phyloP scores from a whole-genome alignment of 805 yeast species.

The Trichomonascus vanleenenianus region DNA sequence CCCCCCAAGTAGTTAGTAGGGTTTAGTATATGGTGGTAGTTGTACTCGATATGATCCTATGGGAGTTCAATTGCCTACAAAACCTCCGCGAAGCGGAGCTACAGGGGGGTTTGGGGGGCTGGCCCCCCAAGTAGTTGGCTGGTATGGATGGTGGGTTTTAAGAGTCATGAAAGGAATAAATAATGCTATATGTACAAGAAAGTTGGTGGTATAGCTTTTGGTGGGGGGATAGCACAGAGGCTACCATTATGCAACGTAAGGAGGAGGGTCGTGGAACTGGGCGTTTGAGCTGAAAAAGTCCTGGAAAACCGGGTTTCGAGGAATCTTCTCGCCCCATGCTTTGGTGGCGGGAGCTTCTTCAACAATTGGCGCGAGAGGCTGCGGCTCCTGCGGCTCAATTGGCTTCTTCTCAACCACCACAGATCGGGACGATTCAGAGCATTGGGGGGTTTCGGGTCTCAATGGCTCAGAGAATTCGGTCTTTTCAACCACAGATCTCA shows the following conservation, averaged over 20 bases:
- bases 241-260: conserved; percentile 15
- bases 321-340: not conserved
- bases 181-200: not conserved
- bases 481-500: too few relatives aligned
- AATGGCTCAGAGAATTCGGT: too few relatives aligned
- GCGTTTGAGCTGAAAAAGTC: conserved; percentile 15
- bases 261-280: conserved; percentile 13
- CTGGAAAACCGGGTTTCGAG: conserved; percentile 6
- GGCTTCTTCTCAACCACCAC: not conserved
- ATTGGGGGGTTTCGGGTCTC: too few relatives aligned
- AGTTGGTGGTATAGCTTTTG: not conserved
- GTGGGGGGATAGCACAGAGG: not conserved
- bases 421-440: too few relatives aligned
- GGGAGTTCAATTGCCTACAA: too few relatives aligned
- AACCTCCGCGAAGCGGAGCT: too few relatives aligned
- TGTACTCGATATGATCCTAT: too few relatives aligned
- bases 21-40: too few relatives aligned
- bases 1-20: too few relatives aligned
- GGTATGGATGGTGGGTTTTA: too few relatives aligned
- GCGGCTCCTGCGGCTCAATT: not conserved
- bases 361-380: not conserved
- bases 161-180: not conserved
- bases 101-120: too few relatives aligned
- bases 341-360: not conserved
- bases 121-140: too few relatives aligned